Evolutionary conservation across 768 basidiomycete species (phyloP).

Genomic region (Boletellus sp.): DNA sequence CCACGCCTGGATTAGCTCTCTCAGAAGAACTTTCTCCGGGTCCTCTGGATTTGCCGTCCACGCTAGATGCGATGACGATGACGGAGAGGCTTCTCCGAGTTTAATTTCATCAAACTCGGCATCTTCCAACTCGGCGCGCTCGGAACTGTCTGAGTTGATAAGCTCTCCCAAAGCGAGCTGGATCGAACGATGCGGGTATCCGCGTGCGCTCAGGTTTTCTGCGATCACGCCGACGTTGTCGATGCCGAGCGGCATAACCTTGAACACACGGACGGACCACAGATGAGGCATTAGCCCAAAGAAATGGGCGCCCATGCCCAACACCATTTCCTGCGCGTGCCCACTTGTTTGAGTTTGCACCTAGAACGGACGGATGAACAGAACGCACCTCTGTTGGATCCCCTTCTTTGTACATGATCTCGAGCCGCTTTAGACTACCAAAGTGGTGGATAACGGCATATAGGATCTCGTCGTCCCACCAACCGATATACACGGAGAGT

Average conservation of each 20-base stretch:
- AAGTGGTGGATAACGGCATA: slow-evolving; percentile 41
- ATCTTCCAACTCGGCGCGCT: slow-evolving; percentile 19
- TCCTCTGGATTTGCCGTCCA: slow-evolving; percentile 5
- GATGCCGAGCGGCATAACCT: slow-evolving; percentile 15
- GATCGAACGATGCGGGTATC: slow-evolving; percentile 10
- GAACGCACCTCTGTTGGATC: slow-evolving; percentile 40
- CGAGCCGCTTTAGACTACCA: slow-evolving; percentile 33
- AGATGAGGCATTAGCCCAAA: slow-evolving; percentile 35
- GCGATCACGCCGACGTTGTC: slow-evolving; percentile 3
- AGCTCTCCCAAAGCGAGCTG: slow-evolving; percentile 12
- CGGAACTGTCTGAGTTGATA: slow-evolving; percentile 4
- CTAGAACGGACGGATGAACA: not conserved
- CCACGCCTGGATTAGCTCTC: slow-evolving; percentile 42
- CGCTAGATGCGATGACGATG: not conserved
- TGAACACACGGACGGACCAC: slow-evolving; percentile 39
- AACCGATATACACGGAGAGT: slow-evolving; percentile 34
- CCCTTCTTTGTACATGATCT: slow-evolving; percentile 37
- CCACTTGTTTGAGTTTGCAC: not conserved
- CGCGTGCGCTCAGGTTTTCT: slow-evolving; percentile 8
- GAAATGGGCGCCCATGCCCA: slow-evolving; percentile 43
- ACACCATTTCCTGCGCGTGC: slow-evolving; percentile 31
- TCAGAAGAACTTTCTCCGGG: slow-evolving; percentile 28
- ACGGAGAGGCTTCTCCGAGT: not conserved
- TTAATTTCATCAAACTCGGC: slow-evolving; percentile 20
- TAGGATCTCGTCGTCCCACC: slow-evolving; percentile 47